Percentiles rank a stretch among this genome's conserved stretches.
Conservation (phyloP, 2,329 filamentous ascomycete genomes). For the Epichloe uncinata region DNA sequence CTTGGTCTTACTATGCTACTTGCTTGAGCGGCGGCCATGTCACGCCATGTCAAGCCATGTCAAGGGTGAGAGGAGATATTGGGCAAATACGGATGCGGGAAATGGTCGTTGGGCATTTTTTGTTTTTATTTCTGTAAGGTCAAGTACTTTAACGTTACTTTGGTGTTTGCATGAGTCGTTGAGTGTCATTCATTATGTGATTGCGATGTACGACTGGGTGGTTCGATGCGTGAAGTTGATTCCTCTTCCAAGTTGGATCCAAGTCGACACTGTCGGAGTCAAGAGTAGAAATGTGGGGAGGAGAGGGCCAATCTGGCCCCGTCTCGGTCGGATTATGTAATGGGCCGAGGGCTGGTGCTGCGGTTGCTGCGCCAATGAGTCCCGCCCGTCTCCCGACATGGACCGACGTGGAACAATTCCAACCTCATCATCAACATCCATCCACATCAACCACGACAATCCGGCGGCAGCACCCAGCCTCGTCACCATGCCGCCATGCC, state of each 20-base stretch:
- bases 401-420: not conserved
- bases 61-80: too few relatives aligned
- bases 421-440: not conserved
- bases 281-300: too few relatives aligned
- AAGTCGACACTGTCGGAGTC: too few relatives aligned
- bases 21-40: not conserved
- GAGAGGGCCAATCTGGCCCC: too few relatives aligned
- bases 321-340: too few relatives aligned
- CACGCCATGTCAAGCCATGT: too few relatives aligned
- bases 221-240: too few relatives aligned
- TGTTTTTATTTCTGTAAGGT: not conserved
- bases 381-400: not conserved
- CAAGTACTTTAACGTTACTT: not conserved
- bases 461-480: not conserved
- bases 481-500: conserved; percentile 21
- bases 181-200: not conserved
- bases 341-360: too few relatives aligned
- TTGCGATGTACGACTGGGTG: too few relatives aligned
- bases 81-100: not conserved
- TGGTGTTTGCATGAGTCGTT: not conserved
- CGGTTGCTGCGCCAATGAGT: not conserved
- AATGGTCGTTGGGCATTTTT: too few relatives aligned
- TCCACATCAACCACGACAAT: not conserved
- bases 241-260: too few relatives aligned
- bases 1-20: too few relatives aligned